phyloP scores from a whole-genome alignment of 257 asterid genomes.

The Rhazya stricta region DNA sequence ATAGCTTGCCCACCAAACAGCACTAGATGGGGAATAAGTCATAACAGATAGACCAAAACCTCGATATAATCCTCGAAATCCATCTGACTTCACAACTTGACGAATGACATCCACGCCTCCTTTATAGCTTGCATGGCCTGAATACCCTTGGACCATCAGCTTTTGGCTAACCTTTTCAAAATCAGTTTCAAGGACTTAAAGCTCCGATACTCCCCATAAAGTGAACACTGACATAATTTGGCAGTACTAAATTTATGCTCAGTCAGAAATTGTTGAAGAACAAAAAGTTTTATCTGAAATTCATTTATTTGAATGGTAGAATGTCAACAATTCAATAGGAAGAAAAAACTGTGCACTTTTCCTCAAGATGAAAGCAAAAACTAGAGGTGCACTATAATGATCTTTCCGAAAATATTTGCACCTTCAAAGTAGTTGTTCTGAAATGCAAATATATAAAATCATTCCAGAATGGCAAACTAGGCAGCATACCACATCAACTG shows the following conservation, averaged over 20 bases:
- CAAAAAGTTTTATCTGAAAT: not conserved
- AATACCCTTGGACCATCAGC: constrained; percentile 87
- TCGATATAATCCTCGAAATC: constrained; percentile 86
- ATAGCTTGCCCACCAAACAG: constrained; percentile 99
- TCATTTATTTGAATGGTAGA: not conserved
- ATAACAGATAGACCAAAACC: constrained; percentile 92
- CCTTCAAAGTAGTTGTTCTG: not conserved
- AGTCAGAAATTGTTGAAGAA: not conserved
- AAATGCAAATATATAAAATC: not conserved
- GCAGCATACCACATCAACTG: constrained; percentile 81
- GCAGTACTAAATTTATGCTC: not conserved
- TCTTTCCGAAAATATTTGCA: not conserved
- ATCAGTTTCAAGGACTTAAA: constrained; percentile 17
- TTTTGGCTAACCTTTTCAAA: constrained; percentile 82
- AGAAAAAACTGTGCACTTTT: not conserved
- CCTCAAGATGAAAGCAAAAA: not conserved
- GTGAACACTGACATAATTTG: constrained; percentile 6
- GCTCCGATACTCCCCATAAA: not conserved
- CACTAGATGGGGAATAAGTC: constrained; percentile 96
- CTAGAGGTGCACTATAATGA: not conserved
- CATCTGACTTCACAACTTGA: constrained; percentile 73
- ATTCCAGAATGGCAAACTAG: not conserved
- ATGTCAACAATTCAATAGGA: not conserved
- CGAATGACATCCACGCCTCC: constrained; percentile 93
- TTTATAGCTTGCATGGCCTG: constrained; percentile 66